Conservation (phyloP, 1,284 basidiomycete species). For the Sporisorium scitamineum region DNA sequence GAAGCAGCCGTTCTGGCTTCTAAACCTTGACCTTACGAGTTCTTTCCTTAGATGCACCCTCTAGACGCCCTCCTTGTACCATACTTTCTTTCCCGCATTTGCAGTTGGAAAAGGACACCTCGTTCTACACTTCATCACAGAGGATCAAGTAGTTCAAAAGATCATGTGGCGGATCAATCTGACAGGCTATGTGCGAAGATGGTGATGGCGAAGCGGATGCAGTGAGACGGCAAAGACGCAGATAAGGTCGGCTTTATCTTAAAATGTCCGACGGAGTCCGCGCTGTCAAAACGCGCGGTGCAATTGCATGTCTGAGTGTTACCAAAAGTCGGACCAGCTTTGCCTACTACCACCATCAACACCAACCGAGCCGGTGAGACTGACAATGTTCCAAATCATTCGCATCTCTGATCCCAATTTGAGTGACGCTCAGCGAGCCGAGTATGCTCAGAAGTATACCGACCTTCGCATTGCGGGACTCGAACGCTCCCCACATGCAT, state of each 20-base stretch:
- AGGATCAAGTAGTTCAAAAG: no score
- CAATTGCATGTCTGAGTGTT: not conserved
- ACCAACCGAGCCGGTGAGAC: no score
- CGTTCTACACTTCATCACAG: not conserved
- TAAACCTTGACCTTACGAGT: not conserved
- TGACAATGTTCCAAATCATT: constrained; percentile 8
- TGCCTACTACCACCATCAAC: not conserved
- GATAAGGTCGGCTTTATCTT: constrained; percentile 2
- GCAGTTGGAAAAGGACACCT: not conserved
- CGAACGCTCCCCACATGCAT: constrained; percentile 27
- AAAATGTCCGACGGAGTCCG: constrained; percentile 4
- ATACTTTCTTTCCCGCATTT: not conserved
- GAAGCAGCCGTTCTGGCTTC: constrained; percentile 37
- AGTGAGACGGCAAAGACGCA: not conserved
- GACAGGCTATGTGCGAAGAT: not conserved
- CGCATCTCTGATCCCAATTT: constrained; percentile 13
- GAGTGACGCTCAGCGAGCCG: constrained; percentile 1
- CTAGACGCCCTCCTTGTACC: not conserved
- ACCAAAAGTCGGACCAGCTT: not conserved
- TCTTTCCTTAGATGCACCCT: not conserved
- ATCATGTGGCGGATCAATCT: no score
- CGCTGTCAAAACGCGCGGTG: not conserved
- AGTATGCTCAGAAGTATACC: constrained; percentile 16
- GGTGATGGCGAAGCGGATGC: not conserved
- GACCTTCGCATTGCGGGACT: constrained; percentile 16